Percentiles rank a stretch among this genome's conserved stretches.
Conservation (phyloP, 2,329 filamentous ascomycete genomes). For the Pezicula radicicola region DNA sequence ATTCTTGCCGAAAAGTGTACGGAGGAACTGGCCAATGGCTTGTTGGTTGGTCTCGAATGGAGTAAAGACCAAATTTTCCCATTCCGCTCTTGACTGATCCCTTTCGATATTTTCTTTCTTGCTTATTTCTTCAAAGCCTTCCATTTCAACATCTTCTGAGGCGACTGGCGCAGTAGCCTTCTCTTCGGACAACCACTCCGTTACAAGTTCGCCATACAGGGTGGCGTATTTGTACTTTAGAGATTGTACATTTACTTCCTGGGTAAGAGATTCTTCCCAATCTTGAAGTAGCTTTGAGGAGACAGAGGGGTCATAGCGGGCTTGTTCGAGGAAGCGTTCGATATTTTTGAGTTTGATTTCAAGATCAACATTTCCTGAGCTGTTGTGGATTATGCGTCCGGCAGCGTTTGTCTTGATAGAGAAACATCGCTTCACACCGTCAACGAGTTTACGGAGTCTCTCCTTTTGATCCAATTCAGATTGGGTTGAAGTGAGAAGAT, state of each 20-base stretch:
- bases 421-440: conserved; percentile 27
- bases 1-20: conserved; percentile 40
- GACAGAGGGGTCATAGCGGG: conserved; percentile 49
- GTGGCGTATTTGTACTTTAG: conserved; percentile 52
- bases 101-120: conserved; percentile 40
- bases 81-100: conserved; percentile 45
- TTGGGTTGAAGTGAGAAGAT: conserved; percentile 31
- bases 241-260: conserved; percentile 45
- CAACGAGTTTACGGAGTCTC: conserved; percentile 30
- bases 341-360: conserved; percentile 36
- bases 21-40: conserved; percentile 47
- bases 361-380: conserved; percentile 13
- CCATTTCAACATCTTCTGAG: conserved; percentile 6
- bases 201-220: conserved; percentile 53
- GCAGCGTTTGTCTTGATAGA: conserved; percentile 15
- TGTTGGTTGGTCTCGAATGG: conserved; percentile 40
- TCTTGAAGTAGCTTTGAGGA: conserved; percentile 40
- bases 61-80: conserved; percentile 55
- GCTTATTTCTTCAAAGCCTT: conserved; percentile 44
- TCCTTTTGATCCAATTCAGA: conserved; percentile 30
- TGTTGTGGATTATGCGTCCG: conserved; percentile 12
- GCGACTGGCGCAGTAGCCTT: conserved; percentile 3
- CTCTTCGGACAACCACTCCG: conserved; percentile 45
- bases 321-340: conserved; percentile 49
- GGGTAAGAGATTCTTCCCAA: conserved; percentile 44